Evolutionary conservation across 2,329 filamentous ascomycete species (phyloP).

Genomic region (Bipolaris cookei): DNA sequence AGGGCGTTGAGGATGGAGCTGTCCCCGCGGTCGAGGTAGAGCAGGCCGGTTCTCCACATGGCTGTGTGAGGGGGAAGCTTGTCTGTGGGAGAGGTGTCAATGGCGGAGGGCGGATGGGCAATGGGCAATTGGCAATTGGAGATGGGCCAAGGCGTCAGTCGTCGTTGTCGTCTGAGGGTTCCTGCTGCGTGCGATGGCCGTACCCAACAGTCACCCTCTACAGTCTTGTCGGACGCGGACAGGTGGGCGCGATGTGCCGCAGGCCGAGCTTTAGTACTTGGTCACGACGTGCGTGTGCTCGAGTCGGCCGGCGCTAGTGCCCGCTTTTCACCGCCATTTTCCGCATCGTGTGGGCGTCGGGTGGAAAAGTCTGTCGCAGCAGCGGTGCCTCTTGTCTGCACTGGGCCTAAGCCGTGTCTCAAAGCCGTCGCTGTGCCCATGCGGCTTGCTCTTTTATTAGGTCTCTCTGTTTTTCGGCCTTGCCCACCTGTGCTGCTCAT

Average conservation of each 20-base stretch:
- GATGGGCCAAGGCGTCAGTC: neutral
- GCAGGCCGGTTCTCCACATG: slow-evolving; percentile 33
- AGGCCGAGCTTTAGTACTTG: slow-evolving; percentile 24
- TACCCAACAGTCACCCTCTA: slow-evolving; percentile 23
- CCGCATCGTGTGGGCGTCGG: slow-evolving; percentile 3
- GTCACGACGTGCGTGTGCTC: slow-evolving; percentile 17
- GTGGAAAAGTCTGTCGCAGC: slow-evolving; percentile 15
- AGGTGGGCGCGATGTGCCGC: slow-evolving; percentile 20
- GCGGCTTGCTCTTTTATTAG: slow-evolving; percentile 5
- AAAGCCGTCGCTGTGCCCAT: neutral
- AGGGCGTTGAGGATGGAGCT: slow-evolving; percentile 31
- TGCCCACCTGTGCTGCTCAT: neutral
- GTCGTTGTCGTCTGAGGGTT: slow-evolving; percentile 23
- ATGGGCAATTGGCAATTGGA: too few species aligned
- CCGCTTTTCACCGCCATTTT: slow-evolving; percentile 25
- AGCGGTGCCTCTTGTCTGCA: slow-evolving; percentile 12
- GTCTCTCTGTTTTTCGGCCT: neutral
- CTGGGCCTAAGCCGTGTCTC: slow-evolving; percentile 6
- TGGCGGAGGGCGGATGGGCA: too few species aligned
- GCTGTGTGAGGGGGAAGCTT: neutral
- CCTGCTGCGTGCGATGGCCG: slow-evolving; percentile 19
- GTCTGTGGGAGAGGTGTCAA: too few species aligned
- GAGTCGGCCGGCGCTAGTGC: slow-evolving; percentile 17
- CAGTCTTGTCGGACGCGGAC: slow-evolving; percentile 22
- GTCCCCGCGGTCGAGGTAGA: slow-evolving; percentile 32